Conservation (phyloP, 176 grass and related monocot species). For the Aegilops longissima region DNA sequence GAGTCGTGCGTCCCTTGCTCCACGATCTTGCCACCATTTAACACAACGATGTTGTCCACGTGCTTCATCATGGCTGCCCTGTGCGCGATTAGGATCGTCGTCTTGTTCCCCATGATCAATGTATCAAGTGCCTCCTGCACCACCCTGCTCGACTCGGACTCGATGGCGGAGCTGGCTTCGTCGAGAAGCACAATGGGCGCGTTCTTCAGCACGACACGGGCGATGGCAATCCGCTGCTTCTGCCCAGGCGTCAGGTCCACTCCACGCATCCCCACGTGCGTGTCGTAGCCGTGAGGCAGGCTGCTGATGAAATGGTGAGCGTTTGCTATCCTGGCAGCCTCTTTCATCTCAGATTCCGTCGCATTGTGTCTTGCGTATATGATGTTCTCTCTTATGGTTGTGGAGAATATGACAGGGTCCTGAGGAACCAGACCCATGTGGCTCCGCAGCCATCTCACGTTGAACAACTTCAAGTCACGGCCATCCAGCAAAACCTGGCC, state of each 20-base stretch:
- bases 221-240: conserved; percentile 94
- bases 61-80: conserved; percentile 94
- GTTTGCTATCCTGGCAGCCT: conserved; percentile 94
- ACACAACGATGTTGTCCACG: conserved; percentile 89
- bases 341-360: conserved; percentile 92
- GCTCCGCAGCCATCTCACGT: conserved; percentile 91
- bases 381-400: conserved; percentile 96
- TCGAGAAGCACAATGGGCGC: conserved; percentile 92
- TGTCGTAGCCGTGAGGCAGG: conserved; percentile 95
- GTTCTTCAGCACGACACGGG: conserved; percentile 92
- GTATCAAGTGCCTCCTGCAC: conserved; percentile 96
- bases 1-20: conserved; percentile 74
- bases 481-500: conserved; percentile 94
- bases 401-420: conserved; percentile 98
- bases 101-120: conserved; percentile 97
- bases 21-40: conserved; percentile 89
- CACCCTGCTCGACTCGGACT: conserved; percentile 91
- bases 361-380: conserved; percentile 98
- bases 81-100: conserved; percentile 89
- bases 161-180: conserved; percentile 90
- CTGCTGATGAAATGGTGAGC: conserved; percentile 99
- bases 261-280: conserved; percentile 88
- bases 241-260: conserved; percentile 92
- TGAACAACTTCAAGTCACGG: conserved; percentile 91
- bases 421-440: conserved; percentile 94